Conservation (phyloP, 2,329 filamentous ascomycete species). For the Geosmithia morbida region DNA sequence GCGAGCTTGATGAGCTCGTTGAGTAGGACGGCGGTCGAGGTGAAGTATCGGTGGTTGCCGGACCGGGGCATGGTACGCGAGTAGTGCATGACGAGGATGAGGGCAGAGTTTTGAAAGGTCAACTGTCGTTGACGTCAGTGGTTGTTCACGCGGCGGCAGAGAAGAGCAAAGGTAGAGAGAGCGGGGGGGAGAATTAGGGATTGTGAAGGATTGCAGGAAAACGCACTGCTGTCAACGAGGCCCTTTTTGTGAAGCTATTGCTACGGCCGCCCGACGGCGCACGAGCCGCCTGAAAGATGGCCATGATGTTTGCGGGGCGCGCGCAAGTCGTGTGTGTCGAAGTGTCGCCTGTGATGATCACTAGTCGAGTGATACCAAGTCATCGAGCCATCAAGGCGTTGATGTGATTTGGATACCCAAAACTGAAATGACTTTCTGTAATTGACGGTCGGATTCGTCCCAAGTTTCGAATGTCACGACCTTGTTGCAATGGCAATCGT, state of each 20-base stretch:
- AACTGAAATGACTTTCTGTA: too few species aligned
- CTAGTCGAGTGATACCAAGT: neutral
- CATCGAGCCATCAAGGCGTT: neutral
- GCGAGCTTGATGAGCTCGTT: conserved; percentile 86
- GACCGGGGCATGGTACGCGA: conserved; percentile 81
- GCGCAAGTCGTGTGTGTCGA: neutral
- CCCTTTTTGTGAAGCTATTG: conserved; percentile 2
- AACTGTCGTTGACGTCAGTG: conserved; percentile 20
- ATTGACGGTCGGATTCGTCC: too few species aligned
- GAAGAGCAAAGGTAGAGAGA: neutral
- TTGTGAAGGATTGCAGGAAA: neutral
- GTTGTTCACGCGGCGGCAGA: neutral
- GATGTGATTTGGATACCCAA: neutral
- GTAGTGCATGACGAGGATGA: conserved; percentile 84
- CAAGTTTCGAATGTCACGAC: too few species aligned
- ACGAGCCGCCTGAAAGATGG: neutral
- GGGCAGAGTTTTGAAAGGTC: conserved; percentile 59
- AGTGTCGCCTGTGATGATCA: neutral
- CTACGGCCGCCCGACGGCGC: neutral
- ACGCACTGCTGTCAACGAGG: conserved; percentile 3
- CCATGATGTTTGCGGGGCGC: neutral
- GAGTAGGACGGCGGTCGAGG: conserved; percentile 86
- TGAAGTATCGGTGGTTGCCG: conserved; percentile 76
- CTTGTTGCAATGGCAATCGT: too few species aligned
- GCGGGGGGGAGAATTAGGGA: neutral